A percentile compares a stretch with the other conserved stretches of the same genome.
Conservation (phyloP, 495 filamentous ascomycete species). For the Parathielavia appendiculata region DNA sequence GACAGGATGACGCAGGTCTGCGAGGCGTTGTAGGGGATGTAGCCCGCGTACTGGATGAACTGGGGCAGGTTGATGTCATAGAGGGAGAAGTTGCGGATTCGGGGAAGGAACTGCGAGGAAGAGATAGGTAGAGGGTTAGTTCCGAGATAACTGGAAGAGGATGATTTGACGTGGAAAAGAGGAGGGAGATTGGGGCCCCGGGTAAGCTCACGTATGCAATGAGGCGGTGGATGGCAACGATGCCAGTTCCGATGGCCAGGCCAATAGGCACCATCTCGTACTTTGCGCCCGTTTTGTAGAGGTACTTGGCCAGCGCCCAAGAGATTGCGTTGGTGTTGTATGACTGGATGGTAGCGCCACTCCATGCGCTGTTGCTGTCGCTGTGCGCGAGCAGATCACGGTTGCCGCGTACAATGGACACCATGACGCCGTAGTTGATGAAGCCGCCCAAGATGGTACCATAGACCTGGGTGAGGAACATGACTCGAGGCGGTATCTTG, state of each 20-base stretch:
- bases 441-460: constrained; percentile 40
- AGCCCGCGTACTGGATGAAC: constrained; percentile 43
- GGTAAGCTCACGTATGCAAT: constrained; percentile 34
- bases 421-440: constrained; percentile 43
- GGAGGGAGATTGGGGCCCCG: neutral
- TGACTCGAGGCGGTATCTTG: constrained; percentile 39
- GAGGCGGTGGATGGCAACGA: constrained; percentile 39
- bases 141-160: neutral
- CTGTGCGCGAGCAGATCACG: constrained; percentile 27
- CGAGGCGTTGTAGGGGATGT: constrained; percentile 42
- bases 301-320: constrained; percentile 42
- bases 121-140: constrained; percentile 34
- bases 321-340: constrained; percentile 40
- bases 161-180: constrained; percentile 9
- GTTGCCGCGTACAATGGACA: constrained; percentile 31
- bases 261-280: constrained; percentile 48
- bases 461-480: constrained; percentile 40
- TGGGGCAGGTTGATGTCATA: constrained; percentile 40
- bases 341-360: constrained; percentile 33
- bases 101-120: constrained; percentile 41
- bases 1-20: constrained; percentile 38
- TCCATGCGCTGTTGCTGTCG: constrained; percentile 38
- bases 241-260: constrained; percentile 38
- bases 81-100: constrained; percentile 35
- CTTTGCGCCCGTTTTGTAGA: constrained; percentile 29